These are phyloP conservation scores for Tremella fuciformis DNA, from an alignment of 768 basidiomycete genomes.

Conservation along the genomic window DNA sequence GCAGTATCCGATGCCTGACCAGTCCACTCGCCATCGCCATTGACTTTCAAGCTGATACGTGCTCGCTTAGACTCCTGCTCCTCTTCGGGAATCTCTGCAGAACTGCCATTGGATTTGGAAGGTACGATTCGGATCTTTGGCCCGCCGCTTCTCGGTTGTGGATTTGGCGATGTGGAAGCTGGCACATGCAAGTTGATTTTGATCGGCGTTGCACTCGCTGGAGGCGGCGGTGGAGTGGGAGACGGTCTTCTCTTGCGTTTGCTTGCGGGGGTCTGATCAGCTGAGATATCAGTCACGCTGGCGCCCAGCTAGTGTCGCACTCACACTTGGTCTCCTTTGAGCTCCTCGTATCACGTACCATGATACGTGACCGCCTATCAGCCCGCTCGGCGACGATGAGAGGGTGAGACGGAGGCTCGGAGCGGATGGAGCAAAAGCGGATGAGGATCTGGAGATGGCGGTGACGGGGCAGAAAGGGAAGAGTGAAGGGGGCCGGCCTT, in stretches of 20 bases:
- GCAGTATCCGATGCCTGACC: not conserved
- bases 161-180: not conserved
- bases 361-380: not conserved
- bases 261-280: constrained; percentile 7
- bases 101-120: constrained; percentile 2
- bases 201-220: not conserved
- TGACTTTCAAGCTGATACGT: constrained; percentile 2
- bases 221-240: constrained; percentile 5
- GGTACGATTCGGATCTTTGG: not conserved
- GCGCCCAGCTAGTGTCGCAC: not conserved
- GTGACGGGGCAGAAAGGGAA: too few species aligned
- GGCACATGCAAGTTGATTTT: constrained; percentile 10
- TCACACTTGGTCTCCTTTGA: constrained; percentile 4
- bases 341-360: constrained; percentile 1
- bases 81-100: constrained; percentile 13
- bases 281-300: not conserved
- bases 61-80: not conserved
- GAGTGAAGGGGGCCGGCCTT: too few species aligned
- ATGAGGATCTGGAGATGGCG: too few species aligned
- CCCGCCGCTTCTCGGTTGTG: not conserved
- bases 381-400: too few species aligned
- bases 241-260: constrained; percentile 23
- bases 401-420: too few species aligned
- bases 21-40: not conserved
- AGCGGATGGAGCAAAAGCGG: too few species aligned